phyloP scores from a whole-genome alignment of 2,329 filamentous ascomycete species.

The Teratosphaeria epicoccoides region DNA sequence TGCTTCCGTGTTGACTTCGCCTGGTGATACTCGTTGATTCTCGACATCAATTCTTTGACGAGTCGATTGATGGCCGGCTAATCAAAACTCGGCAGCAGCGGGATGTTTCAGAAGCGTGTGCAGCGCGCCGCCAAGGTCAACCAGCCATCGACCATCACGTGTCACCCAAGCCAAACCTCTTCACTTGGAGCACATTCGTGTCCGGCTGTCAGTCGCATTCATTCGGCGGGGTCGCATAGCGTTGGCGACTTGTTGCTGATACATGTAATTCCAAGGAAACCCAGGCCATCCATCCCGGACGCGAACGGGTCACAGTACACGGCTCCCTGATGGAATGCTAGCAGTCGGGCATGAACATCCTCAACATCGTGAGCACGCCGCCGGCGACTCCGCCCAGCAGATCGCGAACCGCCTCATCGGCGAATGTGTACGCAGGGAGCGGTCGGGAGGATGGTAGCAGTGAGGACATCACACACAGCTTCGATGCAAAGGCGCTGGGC shows the following conservation, averaged over 20 bases:
- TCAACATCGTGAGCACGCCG: conserved; percentile 82
- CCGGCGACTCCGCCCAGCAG: conserved; percentile 46
- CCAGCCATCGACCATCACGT: neutral
- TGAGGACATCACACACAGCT: conserved; percentile 4
- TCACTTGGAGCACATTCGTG: neutral
- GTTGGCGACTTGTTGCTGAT: neutral
- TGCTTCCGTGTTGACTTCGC: no score
- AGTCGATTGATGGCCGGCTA: neutral
- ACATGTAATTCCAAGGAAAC: neutral
- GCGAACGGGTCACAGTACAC: neutral
- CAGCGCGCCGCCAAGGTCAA: neutral
- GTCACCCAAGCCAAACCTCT: neutral
- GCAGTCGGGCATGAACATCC: conserved; percentile 71
- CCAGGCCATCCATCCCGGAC: neutral
- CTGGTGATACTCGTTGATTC: no score
- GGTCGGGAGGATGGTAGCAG: conserved; percentile 5
- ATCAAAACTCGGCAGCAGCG: neutral
- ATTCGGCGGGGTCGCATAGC: neutral
- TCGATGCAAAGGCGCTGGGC: conserved; percentile 14
- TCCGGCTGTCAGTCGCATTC: neutral
- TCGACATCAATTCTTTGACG: no score
- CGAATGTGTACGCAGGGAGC: conserved; percentile 9
- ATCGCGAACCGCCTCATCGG: conserved; percentile 32
- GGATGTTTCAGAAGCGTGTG: neutral
- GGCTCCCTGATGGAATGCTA: conserved; percentile 7